A percentile compares a stretch with the other conserved stretches of the same genome.
These are phyloP conservation scores for Hypsizygus marmoreus DNA, from an alignment of 768 basidiomycete genomes.

Conservation along the genomic window DNA sequence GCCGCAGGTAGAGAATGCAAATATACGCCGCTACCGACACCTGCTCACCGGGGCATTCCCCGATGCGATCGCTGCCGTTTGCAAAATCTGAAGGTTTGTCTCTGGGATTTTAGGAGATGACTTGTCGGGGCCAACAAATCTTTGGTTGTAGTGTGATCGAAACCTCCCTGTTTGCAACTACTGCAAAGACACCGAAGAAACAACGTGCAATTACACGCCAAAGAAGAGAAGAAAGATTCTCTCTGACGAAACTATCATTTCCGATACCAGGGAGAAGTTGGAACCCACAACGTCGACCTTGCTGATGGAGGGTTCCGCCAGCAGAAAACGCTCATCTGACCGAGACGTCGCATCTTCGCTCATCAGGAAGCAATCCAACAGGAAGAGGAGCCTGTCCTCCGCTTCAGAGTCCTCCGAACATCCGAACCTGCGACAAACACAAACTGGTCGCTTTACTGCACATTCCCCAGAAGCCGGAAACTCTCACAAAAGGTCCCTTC, in stretches of 20 bases:
- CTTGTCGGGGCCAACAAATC: not conserved
- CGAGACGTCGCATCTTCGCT: slow-evolving; percentile 45
- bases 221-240: slow-evolving; percentile 65
- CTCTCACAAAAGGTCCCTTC: not conserved
- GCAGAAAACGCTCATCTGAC: no score
- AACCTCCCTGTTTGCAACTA: slow-evolving; percentile 73
- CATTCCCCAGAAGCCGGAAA: slow-evolving; percentile 19
- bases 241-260: slow-evolving; percentile 18
- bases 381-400: no score
- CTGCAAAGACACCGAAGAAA: slow-evolving; percentile 53
- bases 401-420: slow-evolving; percentile 6
- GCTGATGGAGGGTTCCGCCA: no score
- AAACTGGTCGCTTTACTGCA: slow-evolving; percentile 34
- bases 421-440: slow-evolving; percentile 1
- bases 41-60: slow-evolving; percentile 74
- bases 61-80: slow-evolving; percentile 71
- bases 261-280: no score
- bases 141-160: slow-evolving; percentile 60
- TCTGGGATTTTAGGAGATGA: not conserved
- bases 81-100: slow-evolving; percentile 64
- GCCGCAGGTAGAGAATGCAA: slow-evolving; percentile 63
- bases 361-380: no score
- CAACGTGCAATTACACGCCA: slow-evolving; percentile 71
- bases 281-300: slow-evolving; percentile 1
- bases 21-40: slow-evolving; percentile 74